phyloP scores from a whole-genome alignment of 441 rosid genomes.

The Bruguiera hainesii region DNA sequence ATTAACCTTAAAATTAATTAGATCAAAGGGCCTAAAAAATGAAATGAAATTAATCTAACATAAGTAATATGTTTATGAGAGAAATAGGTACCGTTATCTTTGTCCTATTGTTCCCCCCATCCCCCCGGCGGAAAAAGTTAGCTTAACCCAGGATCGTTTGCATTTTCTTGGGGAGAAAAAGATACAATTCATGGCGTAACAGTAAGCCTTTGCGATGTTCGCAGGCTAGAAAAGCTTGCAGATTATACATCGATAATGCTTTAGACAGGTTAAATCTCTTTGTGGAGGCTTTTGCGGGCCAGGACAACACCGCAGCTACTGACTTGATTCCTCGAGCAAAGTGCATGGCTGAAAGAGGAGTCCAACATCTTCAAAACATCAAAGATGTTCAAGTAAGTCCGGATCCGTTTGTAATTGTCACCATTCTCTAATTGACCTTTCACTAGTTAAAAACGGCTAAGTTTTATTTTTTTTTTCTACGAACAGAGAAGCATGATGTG shows the following conservation, averaged over 20 bases:
- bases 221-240: conserved; percentile 48
- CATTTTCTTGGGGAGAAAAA: too few relatives aligned
- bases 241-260: conserved; percentile 55
- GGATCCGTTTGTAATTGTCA: not conserved
- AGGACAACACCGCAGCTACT: conserved; percentile 42
- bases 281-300: conserved; percentile 44
- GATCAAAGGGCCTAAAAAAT: too few relatives aligned
- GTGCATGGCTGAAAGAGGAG: conserved; percentile 35
- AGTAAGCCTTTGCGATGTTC: not conserved
- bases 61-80: too few relatives aligned
- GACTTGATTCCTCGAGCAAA: conserved; percentile 39
- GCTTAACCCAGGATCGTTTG: too few relatives aligned
- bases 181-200: too few relatives aligned
- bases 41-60: too few relatives aligned
- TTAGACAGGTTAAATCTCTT: conserved; percentile 52
- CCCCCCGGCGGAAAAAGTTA: too few relatives aligned
- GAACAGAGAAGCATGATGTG: conserved; percentile 51
- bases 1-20: too few relatives aligned
- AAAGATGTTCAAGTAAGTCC: conserved; percentile 40
- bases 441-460: not conserved
- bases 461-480: not conserved
- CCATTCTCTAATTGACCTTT: not conserved
- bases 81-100: too few relatives aligned
- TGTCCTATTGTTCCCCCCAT: too few relatives aligned
- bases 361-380: conserved; percentile 40